These are phyloP conservation scores for Echium plantagineum DNA, from an alignment of 257 asterid species.

Conservation along the genomic window DNA sequence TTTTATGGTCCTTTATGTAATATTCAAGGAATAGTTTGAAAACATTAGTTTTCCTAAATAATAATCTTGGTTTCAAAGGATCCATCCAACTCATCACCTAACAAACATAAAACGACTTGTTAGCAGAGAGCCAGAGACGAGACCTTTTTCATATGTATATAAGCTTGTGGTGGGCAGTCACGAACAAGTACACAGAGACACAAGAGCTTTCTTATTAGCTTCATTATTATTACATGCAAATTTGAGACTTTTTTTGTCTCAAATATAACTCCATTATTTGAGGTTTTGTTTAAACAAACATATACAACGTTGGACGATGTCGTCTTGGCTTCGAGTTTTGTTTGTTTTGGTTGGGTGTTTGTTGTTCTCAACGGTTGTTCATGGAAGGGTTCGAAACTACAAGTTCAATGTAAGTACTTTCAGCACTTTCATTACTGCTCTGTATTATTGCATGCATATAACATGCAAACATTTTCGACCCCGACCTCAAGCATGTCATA, in stretches of 20 bases:
- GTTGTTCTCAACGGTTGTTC: conserved; percentile 28
- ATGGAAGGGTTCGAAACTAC: conserved; percentile 60
- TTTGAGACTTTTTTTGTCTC: not conserved
- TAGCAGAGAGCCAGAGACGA: too few species aligned
- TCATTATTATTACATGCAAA: too few species aligned
- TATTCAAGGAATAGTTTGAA: conserved; percentile 17
- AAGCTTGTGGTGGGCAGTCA: conserved; percentile 38
- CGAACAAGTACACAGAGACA: conserved; percentile 15
- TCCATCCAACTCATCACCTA: conserved; percentile 43
- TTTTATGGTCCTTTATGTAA: conserved; percentile 19
- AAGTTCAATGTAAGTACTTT: conserved; percentile 73
- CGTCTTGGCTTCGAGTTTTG: conserved; percentile 25
- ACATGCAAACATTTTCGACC: too few species aligned
- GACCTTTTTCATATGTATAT: conserved; percentile 21
- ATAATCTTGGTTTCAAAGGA: conserved; percentile 29
- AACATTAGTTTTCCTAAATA: conserved; percentile 5
- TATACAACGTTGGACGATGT: conserved; percentile 24
- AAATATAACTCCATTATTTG: not conserved
- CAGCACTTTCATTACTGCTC: too few species aligned
- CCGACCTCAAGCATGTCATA: too few species aligned
- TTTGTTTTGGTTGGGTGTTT: conserved; percentile 25
- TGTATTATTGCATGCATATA: too few species aligned
- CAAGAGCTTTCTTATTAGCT: conserved; percentile 10
- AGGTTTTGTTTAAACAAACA: not conserved
- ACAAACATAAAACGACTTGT: conserved; percentile 51